Evolutionary conservation across 2,329 filamentous ascomycete genomes (phyloP).

Genomic region (Exophiala bonariae): DNA sequence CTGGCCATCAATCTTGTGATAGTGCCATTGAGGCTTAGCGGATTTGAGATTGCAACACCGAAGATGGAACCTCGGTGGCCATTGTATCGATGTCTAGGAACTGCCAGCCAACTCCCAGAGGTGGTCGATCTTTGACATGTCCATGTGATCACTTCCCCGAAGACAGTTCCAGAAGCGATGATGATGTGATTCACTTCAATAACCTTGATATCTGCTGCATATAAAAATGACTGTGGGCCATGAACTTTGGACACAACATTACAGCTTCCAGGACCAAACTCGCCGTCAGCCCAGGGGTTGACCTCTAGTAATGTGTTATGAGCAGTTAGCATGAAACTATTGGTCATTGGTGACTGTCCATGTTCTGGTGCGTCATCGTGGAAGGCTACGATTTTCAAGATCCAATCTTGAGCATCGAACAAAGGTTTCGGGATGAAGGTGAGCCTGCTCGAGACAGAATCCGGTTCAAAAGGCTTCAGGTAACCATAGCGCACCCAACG

Average conservation of each 20-base stretch:
- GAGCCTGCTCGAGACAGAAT: constrained; percentile 26
- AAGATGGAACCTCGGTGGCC: constrained; percentile 93
- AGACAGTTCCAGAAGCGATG: constrained; percentile 86
- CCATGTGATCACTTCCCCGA: constrained; percentile 93
- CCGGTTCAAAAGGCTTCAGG: neutral
- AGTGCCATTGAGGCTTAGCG: constrained; percentile 41
- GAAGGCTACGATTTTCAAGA: constrained; percentile 66
- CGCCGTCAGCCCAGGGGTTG: constrained; percentile 10
- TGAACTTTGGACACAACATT: constrained; percentile 45
- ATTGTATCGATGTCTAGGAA: constrained; percentile 57
- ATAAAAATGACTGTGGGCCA: constrained; percentile 75
- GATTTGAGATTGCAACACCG: constrained; percentile 74
- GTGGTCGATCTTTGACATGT: constrained; percentile 52
- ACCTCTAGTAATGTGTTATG: constrained; percentile 77
- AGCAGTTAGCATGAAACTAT: constrained; percentile 71
- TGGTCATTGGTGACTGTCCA: constrained; percentile 27
- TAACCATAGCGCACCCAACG: constrained; percentile 37
- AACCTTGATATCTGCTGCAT: constrained; percentile 75
- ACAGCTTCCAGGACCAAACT: constrained; percentile 28
- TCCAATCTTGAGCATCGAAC: constrained; percentile 68
- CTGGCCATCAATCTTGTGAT: constrained; percentile 71
- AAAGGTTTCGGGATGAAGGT: constrained; percentile 40
- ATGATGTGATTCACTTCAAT: constrained; percentile 61
- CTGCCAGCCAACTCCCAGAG: constrained; percentile 31
- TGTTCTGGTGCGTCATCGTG: constrained; percentile 12